phyloP scores from a whole-genome alignment of 1,284 basidiomycete species.

The Ustilago cynodontis region DNA sequence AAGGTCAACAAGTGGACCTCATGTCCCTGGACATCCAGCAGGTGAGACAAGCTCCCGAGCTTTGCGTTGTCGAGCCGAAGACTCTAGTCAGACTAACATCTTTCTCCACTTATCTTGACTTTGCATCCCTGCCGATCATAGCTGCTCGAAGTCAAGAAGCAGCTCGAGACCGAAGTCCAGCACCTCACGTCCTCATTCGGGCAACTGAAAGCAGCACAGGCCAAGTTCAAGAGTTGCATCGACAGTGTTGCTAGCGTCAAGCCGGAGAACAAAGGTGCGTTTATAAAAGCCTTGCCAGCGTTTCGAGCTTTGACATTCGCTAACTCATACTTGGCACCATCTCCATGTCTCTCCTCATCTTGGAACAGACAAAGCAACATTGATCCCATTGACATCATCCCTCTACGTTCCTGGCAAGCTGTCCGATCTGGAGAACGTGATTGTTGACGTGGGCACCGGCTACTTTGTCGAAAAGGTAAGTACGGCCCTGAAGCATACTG shows the following conservation, averaged over 20 bases:
- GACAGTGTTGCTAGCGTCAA: conserved; percentile 85
- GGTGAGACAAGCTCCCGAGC: conserved; percentile 27
- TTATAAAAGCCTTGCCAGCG: not conserved
- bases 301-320: not conserved
- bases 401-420: conserved; percentile 94
- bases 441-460: conserved; percentile 95
- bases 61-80: not conserved
- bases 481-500: not conserved
- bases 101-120: not conserved
- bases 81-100: not conserved
- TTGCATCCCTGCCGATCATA: conserved; percentile 8
- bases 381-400: conserved; percentile 92
- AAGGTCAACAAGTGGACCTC: conserved; percentile 58
- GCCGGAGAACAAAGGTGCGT: conserved; percentile 76
- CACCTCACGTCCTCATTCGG: conserved; percentile 92
- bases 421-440: conserved; percentile 83
- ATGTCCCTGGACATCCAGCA: conserved; percentile 57
- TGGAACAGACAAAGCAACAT: conserved; percentile 80
- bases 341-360: not conserved
- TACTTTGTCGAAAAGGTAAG: conserved; percentile 94
- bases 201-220: conserved; percentile 90
- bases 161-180: conserved; percentile 81
- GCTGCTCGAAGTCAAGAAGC: conserved; percentile 66
- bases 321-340: not conserved
- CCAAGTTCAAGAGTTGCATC: conserved; percentile 89